Evolutionary conservation across 2,329 filamentous ascomycete genomes (phyloP), one percentile per base, ranked within the genome.

Genomic region (Fusarium guadeloupense): DNA sequence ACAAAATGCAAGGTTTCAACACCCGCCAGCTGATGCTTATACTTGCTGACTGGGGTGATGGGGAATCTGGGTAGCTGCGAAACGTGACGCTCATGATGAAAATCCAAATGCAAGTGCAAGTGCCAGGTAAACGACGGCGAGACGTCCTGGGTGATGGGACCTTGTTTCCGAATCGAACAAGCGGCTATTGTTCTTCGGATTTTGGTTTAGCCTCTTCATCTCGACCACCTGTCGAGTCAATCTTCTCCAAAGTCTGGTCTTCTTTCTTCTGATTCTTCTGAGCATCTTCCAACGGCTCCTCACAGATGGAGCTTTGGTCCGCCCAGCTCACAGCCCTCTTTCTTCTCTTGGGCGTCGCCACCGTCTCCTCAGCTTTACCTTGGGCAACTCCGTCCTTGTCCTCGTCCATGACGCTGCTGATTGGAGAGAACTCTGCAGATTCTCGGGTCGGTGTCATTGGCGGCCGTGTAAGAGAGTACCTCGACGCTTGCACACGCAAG

Each of bases 371-470:
- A 3, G 59, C 69, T 33, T 50, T 65, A 9, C 65, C 50, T 33
- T 67, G 21, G 2, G 33, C 45, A 17, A 62, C 59, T 14, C 30
- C 47, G 9, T 64, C 59, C 25, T 63, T 67, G 12, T 68, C 59
- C n/a, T 52, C 56, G 5, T 43, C 37, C 51, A 57, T 40, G 8
- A 49, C 26, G 20, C 45, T 60, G 13, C 28, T 61, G 39, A 52
- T 39, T 2, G 64, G 64, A 33, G 56, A 43, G 12, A 68, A 70
- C 44, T 70, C 68, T 3, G 63, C 68, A 2, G 71, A 70, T 53
- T 74, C 72, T 30, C 66, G 49, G 28, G 72, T 70, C 9, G 70
- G 72, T 17, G 72, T 74, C 71, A 74, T 74, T 4, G 72, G 70
- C 21, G 72, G 70, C 21, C 70, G 69, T 14, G 51, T 48, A 6